Percentiles rank a stretch among this genome's conserved stretches.
Conservation (phyloP, 75 land plant species). For the Chamaecyparis obtusa region DNA sequence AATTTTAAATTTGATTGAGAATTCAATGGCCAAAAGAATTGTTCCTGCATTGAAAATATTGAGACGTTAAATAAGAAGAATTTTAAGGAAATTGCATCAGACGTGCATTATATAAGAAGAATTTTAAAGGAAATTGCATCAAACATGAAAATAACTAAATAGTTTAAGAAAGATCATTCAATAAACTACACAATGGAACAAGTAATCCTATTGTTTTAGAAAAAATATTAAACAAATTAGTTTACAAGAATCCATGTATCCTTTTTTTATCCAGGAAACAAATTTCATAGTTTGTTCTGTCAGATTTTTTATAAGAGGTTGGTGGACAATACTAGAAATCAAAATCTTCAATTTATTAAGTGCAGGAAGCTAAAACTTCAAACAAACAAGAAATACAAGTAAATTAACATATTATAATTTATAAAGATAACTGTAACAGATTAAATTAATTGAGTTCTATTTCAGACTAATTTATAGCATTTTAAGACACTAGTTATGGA, state of each 20-base stretch:
- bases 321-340: not conserved
- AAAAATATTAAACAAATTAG: not conserved
- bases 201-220: not conserved
- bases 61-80: not conserved
- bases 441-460: not conserved
- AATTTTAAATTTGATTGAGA: constrained; percentile 26
- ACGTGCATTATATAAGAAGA: no score
- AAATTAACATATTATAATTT: not conserved
- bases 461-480: no score
- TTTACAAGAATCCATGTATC: not conserved
- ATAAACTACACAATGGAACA: not conserved
- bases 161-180: not conserved
- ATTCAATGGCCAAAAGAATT: constrained; percentile 88
- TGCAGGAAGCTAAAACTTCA: not conserved
- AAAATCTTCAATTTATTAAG: not conserved
- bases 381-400: not conserved
- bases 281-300: no score
- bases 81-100: not conserved
- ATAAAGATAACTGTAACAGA: not conserved
- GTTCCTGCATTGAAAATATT: constrained; percentile 29
- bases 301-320: no score
- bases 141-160: not conserved
- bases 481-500: no score
- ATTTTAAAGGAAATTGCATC: not conserved
- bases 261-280: no score